Evolutionary conservation across 306 rosid genomes (phyloP).

Genomic region (Crataegus laevigata): DNA sequence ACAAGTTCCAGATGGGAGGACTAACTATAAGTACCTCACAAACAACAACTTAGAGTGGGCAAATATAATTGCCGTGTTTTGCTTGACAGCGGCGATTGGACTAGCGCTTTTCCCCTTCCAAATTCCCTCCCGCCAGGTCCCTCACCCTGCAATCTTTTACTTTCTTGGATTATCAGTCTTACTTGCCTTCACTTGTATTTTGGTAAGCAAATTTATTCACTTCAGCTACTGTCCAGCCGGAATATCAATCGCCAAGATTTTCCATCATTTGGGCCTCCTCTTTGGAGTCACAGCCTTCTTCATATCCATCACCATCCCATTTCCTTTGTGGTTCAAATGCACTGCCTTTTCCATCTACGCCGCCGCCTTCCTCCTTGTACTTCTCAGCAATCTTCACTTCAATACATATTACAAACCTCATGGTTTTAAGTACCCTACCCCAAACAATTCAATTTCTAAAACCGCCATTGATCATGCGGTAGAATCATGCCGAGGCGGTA

Average conservation of each 20-base stretch:
- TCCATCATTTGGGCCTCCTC: background rate
- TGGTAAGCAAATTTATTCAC: background rate
- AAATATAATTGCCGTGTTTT: background rate
- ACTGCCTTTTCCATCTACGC: background rate
- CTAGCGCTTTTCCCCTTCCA: background rate
- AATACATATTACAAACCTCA: no score
- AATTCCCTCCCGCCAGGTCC: background rate
- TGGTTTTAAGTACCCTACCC: no score
- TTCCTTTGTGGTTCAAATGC: background rate
- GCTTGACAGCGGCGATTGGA: background rate
- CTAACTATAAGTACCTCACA: background rate
- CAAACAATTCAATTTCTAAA: no score
- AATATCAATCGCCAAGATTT: accelerated
- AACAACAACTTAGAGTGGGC: background rate
- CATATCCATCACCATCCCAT: background rate
- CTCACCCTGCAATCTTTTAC: no score
- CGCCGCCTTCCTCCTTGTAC: background rate
- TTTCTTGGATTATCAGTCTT: background rate
- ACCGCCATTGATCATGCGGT: no score
- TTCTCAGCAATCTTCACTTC: background rate
- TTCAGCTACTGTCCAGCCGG: background rate
- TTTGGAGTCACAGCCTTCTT: background rate
- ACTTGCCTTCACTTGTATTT: background rate
- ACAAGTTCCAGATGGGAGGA: background rate
- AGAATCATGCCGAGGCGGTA: no score